phyloP scores from a whole-genome alignment of 192 early-diverging fungal genomes.

The Coemansia sp. region DNA sequence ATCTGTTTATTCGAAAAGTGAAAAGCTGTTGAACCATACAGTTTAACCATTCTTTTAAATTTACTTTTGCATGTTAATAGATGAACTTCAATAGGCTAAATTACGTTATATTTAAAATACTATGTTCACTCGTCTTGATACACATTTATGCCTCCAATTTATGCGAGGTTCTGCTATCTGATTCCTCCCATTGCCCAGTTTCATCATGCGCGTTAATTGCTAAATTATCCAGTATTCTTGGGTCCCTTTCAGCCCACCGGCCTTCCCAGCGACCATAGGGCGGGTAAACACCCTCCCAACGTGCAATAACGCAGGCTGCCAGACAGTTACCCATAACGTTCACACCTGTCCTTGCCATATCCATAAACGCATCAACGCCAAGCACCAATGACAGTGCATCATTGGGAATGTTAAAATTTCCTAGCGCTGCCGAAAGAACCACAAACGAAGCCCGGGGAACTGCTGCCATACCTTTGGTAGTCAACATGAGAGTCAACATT shows the following conservation, averaged over 20 bases:
- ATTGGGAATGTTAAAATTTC: neutral
- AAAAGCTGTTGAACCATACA: neutral
- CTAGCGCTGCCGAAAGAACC: neutral
- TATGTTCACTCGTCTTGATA: neutral
- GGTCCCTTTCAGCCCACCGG: neutral
- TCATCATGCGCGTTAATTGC: neutral
- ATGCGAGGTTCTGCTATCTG: neutral
- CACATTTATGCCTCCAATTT: neutral
- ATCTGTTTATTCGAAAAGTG: neutral
- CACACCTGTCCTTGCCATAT: neutral
- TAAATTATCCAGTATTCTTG: neutral
- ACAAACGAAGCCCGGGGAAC: neutral
- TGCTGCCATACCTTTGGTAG: neutral
- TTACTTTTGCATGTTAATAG: neutral
- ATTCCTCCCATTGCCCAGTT: neutral
- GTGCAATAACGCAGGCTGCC: neutral
- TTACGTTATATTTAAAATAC: neutral
- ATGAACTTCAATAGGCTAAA: neutral
- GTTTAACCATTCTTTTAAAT: neutral
- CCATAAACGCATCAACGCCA: neutral
- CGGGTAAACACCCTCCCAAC: neutral
- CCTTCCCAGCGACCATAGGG: neutral
- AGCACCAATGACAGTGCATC: neutral
- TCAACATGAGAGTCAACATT: neutral
- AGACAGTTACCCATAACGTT: neutral